These are phyloP conservation scores for Filobasidium floriforme DNA, from an alignment of 768 basidiomycete species.

Conservation along the genomic window DNA sequence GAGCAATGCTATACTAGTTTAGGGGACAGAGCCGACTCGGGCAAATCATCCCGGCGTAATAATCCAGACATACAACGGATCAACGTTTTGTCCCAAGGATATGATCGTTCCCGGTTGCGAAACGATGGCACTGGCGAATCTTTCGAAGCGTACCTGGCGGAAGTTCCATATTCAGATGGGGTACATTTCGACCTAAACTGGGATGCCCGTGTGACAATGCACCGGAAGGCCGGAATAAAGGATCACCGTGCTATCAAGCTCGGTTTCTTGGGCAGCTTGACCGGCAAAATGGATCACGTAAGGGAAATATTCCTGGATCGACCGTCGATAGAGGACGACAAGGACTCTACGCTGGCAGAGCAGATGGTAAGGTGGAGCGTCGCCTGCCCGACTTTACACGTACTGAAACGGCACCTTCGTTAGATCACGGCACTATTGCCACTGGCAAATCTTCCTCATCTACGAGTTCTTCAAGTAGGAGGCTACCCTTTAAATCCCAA, in stretches of 20 bases:
- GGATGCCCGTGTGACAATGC: not conserved
- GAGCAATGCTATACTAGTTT: not conserved
- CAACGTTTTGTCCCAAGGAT: not conserved
- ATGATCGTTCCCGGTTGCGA: too few species aligned
- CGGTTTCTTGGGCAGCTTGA: constrained; percentile 27
- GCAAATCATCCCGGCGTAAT: not conserved
- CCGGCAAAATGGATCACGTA: constrained; percentile 26
- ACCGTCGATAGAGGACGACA: constrained; percentile 30
- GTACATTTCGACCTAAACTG: not conserved
- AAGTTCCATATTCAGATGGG: not conserved
- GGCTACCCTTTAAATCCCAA: constrained; percentile 28
- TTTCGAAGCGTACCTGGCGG: too few species aligned
- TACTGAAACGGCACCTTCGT: not conserved
- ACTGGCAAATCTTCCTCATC: constrained; percentile 25
- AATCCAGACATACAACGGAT: not conserved
- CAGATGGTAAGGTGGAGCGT: not conserved
- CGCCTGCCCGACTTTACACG: not conserved
- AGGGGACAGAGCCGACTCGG: not conserved
- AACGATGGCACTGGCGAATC: too few species aligned
- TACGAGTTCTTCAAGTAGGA: constrained; percentile 37
- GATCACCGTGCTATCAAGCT: not conserved
- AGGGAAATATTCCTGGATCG: constrained; percentile 41
- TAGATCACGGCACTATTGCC: constrained; percentile 17
- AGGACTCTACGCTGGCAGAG: constrained; percentile 20
- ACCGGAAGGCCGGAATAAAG: not conserved